Evolutionary conservation across 345 rosid species (phyloP).

Genomic region (Camelina hispida): DNA sequence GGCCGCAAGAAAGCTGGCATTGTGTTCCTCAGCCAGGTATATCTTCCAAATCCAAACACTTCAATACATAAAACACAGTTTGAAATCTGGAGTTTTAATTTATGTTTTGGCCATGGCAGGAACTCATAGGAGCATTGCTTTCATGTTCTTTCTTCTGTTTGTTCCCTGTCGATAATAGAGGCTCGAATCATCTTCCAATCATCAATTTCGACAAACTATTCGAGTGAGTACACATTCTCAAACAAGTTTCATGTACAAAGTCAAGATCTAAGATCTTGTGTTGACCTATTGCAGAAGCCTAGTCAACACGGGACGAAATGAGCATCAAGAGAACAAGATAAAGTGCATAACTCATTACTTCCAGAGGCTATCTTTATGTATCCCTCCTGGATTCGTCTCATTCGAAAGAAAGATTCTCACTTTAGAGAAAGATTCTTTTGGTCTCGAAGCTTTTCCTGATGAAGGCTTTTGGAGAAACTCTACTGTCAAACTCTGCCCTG

Average conservation of each 20-base stretch:
- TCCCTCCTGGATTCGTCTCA: constrained; percentile 73
- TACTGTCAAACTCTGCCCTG: constrained; percentile 54
- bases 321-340: constrained; percentile 64
- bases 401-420: constrained; percentile 81
- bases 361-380: constrained; percentile 59
- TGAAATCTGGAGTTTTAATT: background rate
- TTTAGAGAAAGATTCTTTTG: constrained; percentile 39
- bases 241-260: background rate
- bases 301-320: constrained; percentile 47
- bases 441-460: constrained; percentile 52
- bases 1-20: constrained; percentile 65
- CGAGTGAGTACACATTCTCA: constrained; percentile 52
- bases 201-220: constrained; percentile 81
- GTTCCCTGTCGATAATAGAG: constrained; percentile 61
- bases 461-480: constrained; percentile 71
- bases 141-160: constrained; percentile 82
- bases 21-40: constrained; percentile 76
- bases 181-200: constrained; percentile 60
- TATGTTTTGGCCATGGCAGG: constrained; percentile 42
- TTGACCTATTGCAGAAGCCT: constrained; percentile 56
- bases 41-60: background rate
- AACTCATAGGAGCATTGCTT: constrained; percentile 80
- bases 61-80: background rate
- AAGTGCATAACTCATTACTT: constrained; percentile 78
- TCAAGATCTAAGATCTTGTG: constrained; percentile 17